Percentiles rank a stretch among this genome's conserved stretches.
Conservation (phyloP, 495 filamentous ascomycete species). For the Extremus antarcticus region DNA sequence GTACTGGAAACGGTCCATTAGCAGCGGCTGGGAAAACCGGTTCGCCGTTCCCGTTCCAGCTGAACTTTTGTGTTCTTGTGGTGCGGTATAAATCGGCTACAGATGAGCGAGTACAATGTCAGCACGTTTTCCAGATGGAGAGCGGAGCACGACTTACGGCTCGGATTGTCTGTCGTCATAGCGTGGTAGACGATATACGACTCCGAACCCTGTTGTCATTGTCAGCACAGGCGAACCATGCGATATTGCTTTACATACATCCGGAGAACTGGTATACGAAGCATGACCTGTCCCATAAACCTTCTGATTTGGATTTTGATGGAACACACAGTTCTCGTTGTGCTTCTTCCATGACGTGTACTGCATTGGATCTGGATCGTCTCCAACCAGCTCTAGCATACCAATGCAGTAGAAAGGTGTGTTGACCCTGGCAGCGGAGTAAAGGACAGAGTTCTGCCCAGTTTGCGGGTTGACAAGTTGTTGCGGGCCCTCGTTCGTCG, state of each 20-base stretch:
- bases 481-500: conserved; percentile 40
- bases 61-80: conserved; percentile 33
- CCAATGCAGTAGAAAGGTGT: conserved; percentile 38
- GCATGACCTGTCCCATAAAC: conserved; percentile 42
- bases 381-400: conserved; percentile 36
- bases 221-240: neutral
- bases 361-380: conserved; percentile 30
- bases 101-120: conserved; percentile 20
- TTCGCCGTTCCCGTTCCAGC: conserved; percentile 4
- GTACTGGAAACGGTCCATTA: neutral
- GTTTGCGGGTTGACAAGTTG: conserved; percentile 39
- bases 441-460: conserved; percentile 38
- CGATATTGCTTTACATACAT: conserved; percentile 13
- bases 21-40: neutral
- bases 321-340: conserved; percentile 37
- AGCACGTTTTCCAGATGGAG: too few species aligned
- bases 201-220: conserved; percentile 22
- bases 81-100: conserved; percentile 28
- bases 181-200: conserved; percentile 43
- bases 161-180: conserved; percentile 18
- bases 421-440: conserved; percentile 38
- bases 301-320: conserved; percentile 35
- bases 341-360: conserved; percentile 32
- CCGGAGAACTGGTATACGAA: conserved; percentile 36
- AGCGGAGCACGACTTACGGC: neutral